Evolutionary conservation across 768 basidiomycete genomes (phyloP).

Genomic region (Naganishia kalamii): DNA sequence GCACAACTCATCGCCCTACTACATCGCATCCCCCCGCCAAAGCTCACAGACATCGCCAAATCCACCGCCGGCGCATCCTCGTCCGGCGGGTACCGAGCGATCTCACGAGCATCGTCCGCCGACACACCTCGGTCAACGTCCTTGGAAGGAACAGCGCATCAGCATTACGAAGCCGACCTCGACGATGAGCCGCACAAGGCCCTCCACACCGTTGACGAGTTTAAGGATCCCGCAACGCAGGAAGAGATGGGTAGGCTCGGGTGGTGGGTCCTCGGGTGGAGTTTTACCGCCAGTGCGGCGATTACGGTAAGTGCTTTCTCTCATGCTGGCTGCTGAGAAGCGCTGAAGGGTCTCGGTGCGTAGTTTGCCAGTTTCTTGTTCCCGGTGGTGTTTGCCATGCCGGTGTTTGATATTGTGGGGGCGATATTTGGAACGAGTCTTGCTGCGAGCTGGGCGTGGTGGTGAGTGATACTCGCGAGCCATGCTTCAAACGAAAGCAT

Average conservation of each 20-base stretch:
- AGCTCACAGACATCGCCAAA: conserved; percentile 4
- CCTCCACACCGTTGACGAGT: conserved; percentile 31
- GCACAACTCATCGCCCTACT: conserved; percentile 89
- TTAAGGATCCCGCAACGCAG: conserved; percentile 21
- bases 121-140: background rate
- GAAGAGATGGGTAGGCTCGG: conserved; percentile 60
- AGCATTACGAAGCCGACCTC: conserved; percentile 40
- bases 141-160: background rate
- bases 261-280: conserved; percentile 70
- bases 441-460: conserved; percentile 86
- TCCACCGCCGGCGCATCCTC: background rate
- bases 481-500: too few species aligned
- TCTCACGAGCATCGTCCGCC: background rate
- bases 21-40: conserved; percentile 52
- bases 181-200: conserved; percentile 28
- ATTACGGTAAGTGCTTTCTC: conserved; percentile 60
- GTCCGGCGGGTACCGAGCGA: background rate
- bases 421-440: conserved; percentile 64
- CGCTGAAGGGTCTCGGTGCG: background rate
- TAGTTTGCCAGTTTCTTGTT: conserved; percentile 84
- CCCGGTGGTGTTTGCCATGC: conserved; percentile 78
- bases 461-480: conserved; percentile 37
- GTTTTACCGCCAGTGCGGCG: conserved; percentile 66
- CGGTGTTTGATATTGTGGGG: conserved; percentile 52
- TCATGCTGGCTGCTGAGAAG: background rate